Evolutionary conservation across 495 filamentous ascomycete species (phyloP), one percentile per base, ranked within the genome.

Genomic region (Hypoxylon perforatum): DNA sequence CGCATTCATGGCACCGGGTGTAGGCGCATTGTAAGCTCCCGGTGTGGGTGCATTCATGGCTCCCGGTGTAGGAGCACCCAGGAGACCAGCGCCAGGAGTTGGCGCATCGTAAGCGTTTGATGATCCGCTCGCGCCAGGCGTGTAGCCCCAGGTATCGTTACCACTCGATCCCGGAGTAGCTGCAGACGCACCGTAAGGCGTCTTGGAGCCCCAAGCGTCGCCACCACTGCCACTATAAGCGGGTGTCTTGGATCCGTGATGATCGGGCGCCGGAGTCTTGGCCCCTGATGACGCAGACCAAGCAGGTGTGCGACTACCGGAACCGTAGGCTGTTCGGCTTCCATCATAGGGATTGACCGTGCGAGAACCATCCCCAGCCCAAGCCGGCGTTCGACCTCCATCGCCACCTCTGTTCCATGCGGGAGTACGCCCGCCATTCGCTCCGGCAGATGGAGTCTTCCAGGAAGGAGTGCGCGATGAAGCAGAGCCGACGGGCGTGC

Each of bases 331-430:
- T 9, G 90, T 95, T 33, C 91, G 87, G 69, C 80, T 90, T 49
- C 92, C 93, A 71, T 94, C 92, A 72, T 92, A 92, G 2, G 89
- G 87, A 56, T 92, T 92, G 19, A 87, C 86, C n/a, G 90, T 93
- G 58, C 86, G 87, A 6, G 85, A 90, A 47, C 87, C 87, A 63
- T 89, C 90, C 7, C 30, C 30, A 61, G 88, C 90, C 92, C 92
- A 94, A 7, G 90, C 88, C 3, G 92, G 92, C 2, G 92, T 95
- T 45, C 92, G 87, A 21, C 83, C 81, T 22, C 84, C 84, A 49
- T 86, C 85, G 41, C 80, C 82, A 48, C 87, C 82, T 53, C 80
- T 79, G 51, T 76, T 75, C 81, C 87, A 91, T 38, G 87, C 88
- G 1, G 91, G 91, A 36, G 91, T 93, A 28, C 89, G 82, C 39